These are phyloP conservation scores for Cymbidium sinense DNA, from an alignment of 106 monocot genomes.

Conservation along the genomic window DNA sequence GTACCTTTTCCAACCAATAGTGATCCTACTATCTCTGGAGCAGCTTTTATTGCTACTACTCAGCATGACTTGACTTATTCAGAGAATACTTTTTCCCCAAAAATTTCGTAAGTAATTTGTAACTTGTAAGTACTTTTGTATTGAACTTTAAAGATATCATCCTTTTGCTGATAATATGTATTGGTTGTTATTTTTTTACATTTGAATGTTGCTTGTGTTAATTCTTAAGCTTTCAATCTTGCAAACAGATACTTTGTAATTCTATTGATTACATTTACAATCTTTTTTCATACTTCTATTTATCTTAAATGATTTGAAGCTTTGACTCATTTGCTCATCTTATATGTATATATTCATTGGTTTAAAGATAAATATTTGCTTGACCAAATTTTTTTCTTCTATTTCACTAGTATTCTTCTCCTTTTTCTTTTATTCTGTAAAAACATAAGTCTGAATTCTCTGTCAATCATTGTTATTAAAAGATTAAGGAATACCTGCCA, in stretches of 20 bases:
- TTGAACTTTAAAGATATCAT: not conserved
- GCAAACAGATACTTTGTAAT: not conserved
- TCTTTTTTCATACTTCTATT: not conserved
- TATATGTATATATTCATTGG: too few species aligned
- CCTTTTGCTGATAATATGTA: not conserved
- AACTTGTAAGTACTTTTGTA: not conserved
- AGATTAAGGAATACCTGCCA: too few species aligned
- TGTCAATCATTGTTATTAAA: too few species aligned
- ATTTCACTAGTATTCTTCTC: too few species aligned
- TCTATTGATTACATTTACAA: not conserved
- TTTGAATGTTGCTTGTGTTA: not conserved
- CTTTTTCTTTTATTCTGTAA: too few species aligned
- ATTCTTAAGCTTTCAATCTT: constrained; percentile 1
- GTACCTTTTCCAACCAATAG: not conserved
- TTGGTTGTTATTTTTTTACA: not conserved
- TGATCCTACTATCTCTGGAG: not conserved
- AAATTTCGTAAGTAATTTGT: constrained; percentile 3
- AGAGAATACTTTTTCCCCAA: not conserved
- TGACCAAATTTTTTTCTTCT: too few species aligned
- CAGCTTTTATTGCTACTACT: too few species aligned
- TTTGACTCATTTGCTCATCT: too few species aligned
- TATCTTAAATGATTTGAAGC: not conserved
- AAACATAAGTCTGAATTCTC: too few species aligned
- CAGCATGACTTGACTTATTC: too few species aligned
- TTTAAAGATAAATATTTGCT: too few species aligned